Base-by-base conservation (phyloP, 345 rosid species). In the Gossypium stocksii region DNA sequence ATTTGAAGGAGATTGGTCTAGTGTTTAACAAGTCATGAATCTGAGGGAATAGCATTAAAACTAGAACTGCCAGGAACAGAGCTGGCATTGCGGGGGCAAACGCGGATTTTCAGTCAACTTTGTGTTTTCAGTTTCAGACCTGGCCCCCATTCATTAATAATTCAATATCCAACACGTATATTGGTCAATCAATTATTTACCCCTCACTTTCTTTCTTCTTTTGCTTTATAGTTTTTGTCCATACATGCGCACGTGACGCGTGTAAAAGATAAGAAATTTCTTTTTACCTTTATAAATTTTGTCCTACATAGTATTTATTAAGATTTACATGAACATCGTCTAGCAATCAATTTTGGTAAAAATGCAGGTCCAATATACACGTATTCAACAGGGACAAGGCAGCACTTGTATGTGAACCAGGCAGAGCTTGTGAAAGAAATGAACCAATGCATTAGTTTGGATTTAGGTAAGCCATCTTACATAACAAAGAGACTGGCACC, bases 391-490 rank as follows among this genome's bases (percentile, higher is more conserved):
- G 98, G 97, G 52, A 16, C 77, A 60, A 83, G 82, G 70, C 97
- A 91, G 73, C 94, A 91, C 77, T 67, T 93, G 77, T 91, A 89
- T 61, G 77, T 88, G 72, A 93, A 87, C 76, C 80, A 91, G 69
- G 89, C 94, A 0, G 92, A 87, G 71, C 54, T 90, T 2, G 94
- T 91, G 76, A 91, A 85, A 82, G 97, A 91, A 72, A 83, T 93
- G 83, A 91, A 89, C 77, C 90, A 77, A 66, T 84, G 85, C 70
- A 80, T 63, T 25, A 81, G 88, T 25, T 79, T 91, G 81, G 84
- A 78, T 48, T 80, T 93, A 38, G 98, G 98, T 10, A 93, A 93
- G 78, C 91, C 93, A 64, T 75, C 89, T 51, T 91, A 88, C 72
- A 66, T 89, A 52, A 86, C 91, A 51, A 86, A 88, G 78, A 85